Evolutionary conservation across 2,329 filamentous ascomycete genomes (phyloP), one percentile per base, ranked within the genome.

Genomic region (Hypoxylon sp.): DNA sequence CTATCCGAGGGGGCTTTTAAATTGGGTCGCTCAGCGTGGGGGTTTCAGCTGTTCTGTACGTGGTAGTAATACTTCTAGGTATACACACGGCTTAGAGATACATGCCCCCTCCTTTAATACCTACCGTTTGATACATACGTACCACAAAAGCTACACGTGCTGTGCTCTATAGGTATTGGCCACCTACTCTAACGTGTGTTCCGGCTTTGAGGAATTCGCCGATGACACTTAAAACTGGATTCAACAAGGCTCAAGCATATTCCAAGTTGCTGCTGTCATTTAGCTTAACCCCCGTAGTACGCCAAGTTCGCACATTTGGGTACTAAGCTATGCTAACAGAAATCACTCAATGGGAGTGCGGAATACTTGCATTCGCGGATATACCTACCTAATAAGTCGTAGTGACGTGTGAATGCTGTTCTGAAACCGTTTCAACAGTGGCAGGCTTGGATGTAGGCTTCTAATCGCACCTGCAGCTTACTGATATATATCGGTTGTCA

Each of bases 361-460:
- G 35, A 42, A 17, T 60, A 21, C 15, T 17, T 55, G 24, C 42
- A 29, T 29, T 17, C 19, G 19, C 59, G 50, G 58, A 42, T 62
- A 50, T 63, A 59, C 47, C 48, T 67, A 59, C 64, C 59, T 35
- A 62, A 62, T 59, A 35, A 57, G 60, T 21, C 6, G 11, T 46
- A 24, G 21, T 27, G 53, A 55, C 27, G 47, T 32, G 35, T 21
- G 21, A 51, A 39, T 24, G 32, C 24, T 32, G n/a, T 54, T 58
- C 10, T 57, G 51, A 50, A 62, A 35, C 51, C 39, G 13, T 50
- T 54, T 27, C 19, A 44, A 31, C n/a, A 15, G n/a, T 13, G 35
- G 29, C 35, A 48, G 54, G 31, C 52, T 62, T 52, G 37, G 31
- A 50, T n/a, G 11, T 44, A 50, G 53, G 35, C 21, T 48, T 35